Evolutionary conservation across 148 eudicot genomes (phyloP), one percentile per base, ranked within the genome.

Genomic region (Chenopodium suecicum): DNA sequence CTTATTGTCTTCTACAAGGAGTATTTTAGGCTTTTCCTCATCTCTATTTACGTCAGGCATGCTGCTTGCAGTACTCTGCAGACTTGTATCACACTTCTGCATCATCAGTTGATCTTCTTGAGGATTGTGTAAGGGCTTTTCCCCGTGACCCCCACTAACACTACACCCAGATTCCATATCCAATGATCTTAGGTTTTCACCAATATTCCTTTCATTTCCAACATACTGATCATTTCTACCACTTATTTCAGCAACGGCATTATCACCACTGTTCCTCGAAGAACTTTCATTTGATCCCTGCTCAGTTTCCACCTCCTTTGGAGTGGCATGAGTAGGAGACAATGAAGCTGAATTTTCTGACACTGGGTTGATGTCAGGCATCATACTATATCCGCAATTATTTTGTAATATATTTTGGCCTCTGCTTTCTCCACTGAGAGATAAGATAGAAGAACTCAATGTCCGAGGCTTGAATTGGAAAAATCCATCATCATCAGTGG

Each of bases 1-100:
- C 87, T 88, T 93, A 89, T 88, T 92, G 81, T 95, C 98, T 81
- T 95, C 98, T 25, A 95, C 98, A 9, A 95, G 94, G 76, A 95
- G 97, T 81, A 95, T 95, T 79, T 82, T 93, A 14, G 93, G 96
- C 75, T 79, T 88, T 71, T 74, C 66, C 37, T 70, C 73, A 2
- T 89, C 47, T 77, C 79, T 62, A 4, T 54, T 68, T 82, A 73
- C 84, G 78, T 91, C 91, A 3, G 85, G 83, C 62, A 79, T 65
- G 69, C 86, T 83, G 76, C 87, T 86, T 79, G 90, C 87, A 85
- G 85, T 83, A 82, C 91, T 86, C 78, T 82, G 88, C n/a, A 85
- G 81, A 77, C 83, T 88, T 81, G 79, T 83, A 27, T 85, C 88
- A 54, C 58, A 76, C 25, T 73, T 78, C 73, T 83, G 89, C 64